phyloP scores from a whole-genome alignment of 2,329 filamentous ascomycete species.

The Nigrograna mackinnonii region DNA sequence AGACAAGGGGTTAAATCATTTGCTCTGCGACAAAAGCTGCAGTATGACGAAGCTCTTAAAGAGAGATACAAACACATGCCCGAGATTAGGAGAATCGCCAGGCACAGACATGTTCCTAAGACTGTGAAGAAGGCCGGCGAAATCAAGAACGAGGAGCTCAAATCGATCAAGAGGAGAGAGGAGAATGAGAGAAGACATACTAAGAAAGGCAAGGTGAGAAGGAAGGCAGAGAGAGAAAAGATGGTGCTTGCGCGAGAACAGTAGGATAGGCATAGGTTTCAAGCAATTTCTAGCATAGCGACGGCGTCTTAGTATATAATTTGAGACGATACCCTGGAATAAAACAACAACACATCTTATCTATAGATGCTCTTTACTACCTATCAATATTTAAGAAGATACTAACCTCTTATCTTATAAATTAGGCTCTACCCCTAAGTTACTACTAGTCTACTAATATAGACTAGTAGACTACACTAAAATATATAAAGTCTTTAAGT shows the following conservation, averaged over 20 bases:
- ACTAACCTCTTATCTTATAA: too few relatives aligned
- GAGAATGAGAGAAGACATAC: slow-evolving; percentile 94
- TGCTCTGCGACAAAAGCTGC: slow-evolving; percentile 81
- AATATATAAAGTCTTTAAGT: too few relatives aligned
- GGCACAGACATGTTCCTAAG: slow-evolving; percentile 89
- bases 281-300: slow-evolving; percentile 33
- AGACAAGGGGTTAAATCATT: slow-evolving; percentile 85
- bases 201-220: slow-evolving; percentile 76
- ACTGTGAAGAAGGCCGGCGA: slow-evolving; percentile 93
- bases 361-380: too few relatives aligned
- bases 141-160: slow-evolving; percentile 90
- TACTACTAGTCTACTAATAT: too few relatives aligned
- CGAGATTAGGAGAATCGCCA: slow-evolving; percentile 85
- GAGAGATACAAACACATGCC: slow-evolving; percentile 93
- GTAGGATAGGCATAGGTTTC: slow-evolving; percentile 36
- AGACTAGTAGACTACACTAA: too few relatives aligned
- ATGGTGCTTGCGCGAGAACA: slow-evolving; percentile 76
- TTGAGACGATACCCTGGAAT: too few relatives aligned
- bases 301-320: slow-evolving; percentile 33
- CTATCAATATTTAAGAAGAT: too few relatives aligned
- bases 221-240: slow-evolving; percentile 86
- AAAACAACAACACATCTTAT: too few relatives aligned
- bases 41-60: slow-evolving; percentile 87
- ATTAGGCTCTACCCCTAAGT: too few relatives aligned
- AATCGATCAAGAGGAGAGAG: slow-evolving; percentile 83